Percentiles rank a stretch among this genome's conserved stretches.
These are phyloP conservation scores for Ceratocystis colombiana DNA, from an alignment of 2,329 filamentous ascomycete species.

Conservation along the genomic window DNA sequence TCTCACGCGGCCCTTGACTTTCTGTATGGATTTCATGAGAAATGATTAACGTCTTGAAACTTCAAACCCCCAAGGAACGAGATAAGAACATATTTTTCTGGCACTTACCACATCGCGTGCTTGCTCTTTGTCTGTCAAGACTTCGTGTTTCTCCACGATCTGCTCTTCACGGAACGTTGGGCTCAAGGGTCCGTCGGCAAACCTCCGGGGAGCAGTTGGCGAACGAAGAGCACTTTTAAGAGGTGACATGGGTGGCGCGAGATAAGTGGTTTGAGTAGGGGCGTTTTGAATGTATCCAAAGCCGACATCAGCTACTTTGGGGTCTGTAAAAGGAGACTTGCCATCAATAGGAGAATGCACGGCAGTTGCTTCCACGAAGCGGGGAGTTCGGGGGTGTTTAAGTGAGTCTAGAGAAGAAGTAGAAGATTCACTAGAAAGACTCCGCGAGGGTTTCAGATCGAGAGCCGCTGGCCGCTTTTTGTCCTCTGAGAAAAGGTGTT, in stretches of 20 bases:
- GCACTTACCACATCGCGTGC: slow-evolving; percentile 70
- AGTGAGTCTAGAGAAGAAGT: slow-evolving; percentile 45
- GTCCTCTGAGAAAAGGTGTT: slow-evolving; percentile 36
- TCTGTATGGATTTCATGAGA: slow-evolving; percentile 43
- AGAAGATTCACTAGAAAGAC: slow-evolving; percentile 42
- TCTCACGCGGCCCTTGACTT: slow-evolving; percentile 82
- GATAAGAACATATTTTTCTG: background rate
- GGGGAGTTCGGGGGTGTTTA: slow-evolving; percentile 62
- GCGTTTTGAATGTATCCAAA: slow-evolving; percentile 76
- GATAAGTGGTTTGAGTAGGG: slow-evolving; percentile 36
- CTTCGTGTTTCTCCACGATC: slow-evolving; percentile 73
- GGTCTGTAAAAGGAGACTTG: slow-evolving; percentile 49
- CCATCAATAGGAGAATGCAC: slow-evolving; percentile 65
- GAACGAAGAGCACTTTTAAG: slow-evolving; percentile 85
- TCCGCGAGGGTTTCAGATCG: slow-evolving; percentile 41
- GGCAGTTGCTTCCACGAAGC: slow-evolving; percentile 71
- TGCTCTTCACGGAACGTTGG: slow-evolving; percentile 88
- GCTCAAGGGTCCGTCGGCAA: slow-evolving; percentile 65
- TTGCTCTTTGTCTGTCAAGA: slow-evolving; percentile 73
- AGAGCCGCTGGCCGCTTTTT: slow-evolving; percentile 49
- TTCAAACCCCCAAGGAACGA: background rate
- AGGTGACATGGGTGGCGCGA: slow-evolving; percentile 60
- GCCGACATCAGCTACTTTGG: slow-evolving; percentile 69
- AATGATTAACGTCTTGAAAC: background rate
- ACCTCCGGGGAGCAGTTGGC: slow-evolving; percentile 64